phyloP scores from a whole-genome alignment of 257 asterid genomes.

The Leptodermis oblonga region DNA sequence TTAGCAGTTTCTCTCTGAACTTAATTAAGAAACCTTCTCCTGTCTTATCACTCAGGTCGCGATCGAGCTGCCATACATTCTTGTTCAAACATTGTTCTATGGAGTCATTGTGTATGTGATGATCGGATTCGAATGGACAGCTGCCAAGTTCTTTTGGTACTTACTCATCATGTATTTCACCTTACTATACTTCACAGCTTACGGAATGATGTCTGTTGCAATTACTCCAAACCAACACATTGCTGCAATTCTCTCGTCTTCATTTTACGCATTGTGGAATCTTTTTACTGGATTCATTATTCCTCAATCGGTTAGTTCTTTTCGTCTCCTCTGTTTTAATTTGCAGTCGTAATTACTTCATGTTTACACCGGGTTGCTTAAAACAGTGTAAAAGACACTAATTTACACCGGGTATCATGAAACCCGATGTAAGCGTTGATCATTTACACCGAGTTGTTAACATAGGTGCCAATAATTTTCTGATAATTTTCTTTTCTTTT shows the following conservation, averaged over 20 bases:
- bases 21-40: too few species aligned
- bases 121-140: conserved; percentile 8
- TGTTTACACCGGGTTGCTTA: too few species aligned
- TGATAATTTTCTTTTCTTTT: not conserved
- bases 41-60: conserved; percentile 17
- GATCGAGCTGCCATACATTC: conserved; percentile 11
- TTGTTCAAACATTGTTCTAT: not conserved
- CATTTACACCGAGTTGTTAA: too few species aligned
- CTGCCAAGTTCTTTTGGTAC: conserved; percentile 4
- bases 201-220: conserved; percentile 10
- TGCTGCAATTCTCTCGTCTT: conserved; percentile 2
- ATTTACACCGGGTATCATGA: too few species aligned
- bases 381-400: too few species aligned
- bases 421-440: too few species aligned
- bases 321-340: too few species aligned
- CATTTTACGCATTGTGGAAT: not conserved
- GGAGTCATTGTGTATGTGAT: conserved; percentile 4
- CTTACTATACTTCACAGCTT: conserved; percentile 9
- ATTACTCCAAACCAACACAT: conserved; percentile 5
- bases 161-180: conserved; percentile 9
- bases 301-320: conserved; percentile 2
- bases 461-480: too few species aligned
- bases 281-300: conserved; percentile 4
- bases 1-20: too few species aligned
- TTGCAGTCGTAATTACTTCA: not conserved